Conservation (phyloP, 352 stramenopile species). For the Globisporangium middletonii region DNA sequence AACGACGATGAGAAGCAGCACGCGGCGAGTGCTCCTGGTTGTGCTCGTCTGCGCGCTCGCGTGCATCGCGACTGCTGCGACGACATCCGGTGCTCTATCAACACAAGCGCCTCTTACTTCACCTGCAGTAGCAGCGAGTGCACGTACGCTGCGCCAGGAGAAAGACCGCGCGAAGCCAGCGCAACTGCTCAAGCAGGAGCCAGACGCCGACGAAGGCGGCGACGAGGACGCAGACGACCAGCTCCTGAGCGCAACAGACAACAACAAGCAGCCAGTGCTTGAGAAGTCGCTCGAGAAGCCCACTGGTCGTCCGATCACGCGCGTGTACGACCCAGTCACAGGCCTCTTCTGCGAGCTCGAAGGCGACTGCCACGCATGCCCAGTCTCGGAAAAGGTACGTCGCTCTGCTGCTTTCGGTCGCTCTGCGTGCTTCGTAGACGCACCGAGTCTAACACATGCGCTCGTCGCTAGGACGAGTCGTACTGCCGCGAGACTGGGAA, state of each 20-base stretch:
- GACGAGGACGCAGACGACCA: background rate
- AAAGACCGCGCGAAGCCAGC: background rate
- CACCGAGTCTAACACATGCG: background rate
- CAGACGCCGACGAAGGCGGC: background rate
- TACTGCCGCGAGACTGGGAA: slow-evolving; percentile 66
- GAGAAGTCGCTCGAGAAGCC: slow-evolving; percentile 20
- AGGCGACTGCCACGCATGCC: slow-evolving; percentile 49
- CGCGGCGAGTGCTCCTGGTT: background rate
- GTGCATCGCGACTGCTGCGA: background rate
- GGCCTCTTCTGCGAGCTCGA: slow-evolving; percentile 52
- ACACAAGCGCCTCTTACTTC: background rate
- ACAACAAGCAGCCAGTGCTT: slow-evolving; percentile 6
- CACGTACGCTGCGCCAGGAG: slow-evolving; percentile 1
- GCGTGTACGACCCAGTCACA: slow-evolving; percentile 57
- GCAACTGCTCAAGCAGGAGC: background rate
- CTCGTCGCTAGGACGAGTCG: slow-evolving; percentile 27
- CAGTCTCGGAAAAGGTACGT: slow-evolving; percentile 35
- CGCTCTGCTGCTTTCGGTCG: too few species aligned
- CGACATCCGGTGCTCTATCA: background rate
- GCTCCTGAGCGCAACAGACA: slow-evolving; percentile 11
- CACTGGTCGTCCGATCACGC: slow-evolving; percentile 25
- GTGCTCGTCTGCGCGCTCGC: background rate
- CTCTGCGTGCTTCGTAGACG: background rate
- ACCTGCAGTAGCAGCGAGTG: background rate
- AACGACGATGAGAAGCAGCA: background rate